phyloP scores from a whole-genome alignment of 441 rosid genomes.

The Eutrema salsugineum region DNA sequence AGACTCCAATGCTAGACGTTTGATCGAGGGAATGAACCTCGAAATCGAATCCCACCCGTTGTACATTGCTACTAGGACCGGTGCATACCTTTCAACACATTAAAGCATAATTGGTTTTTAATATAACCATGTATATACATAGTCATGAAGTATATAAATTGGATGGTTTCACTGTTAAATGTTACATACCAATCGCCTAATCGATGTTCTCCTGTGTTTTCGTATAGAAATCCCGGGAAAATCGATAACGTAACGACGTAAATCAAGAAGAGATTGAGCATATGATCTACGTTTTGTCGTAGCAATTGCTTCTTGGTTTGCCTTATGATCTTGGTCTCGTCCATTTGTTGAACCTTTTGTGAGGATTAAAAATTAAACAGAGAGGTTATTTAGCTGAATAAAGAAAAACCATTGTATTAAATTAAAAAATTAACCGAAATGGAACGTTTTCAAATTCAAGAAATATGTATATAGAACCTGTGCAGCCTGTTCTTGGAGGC shows the following conservation, averaged over 20 bases:
- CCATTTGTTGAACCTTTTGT: constrained; percentile 25
- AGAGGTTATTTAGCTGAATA: not conserved
- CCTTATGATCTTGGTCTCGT: constrained; percentile 15
- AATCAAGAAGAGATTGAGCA: constrained; percentile 25
- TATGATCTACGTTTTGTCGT: constrained; percentile 27
- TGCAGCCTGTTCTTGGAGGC: constrained; percentile 26
- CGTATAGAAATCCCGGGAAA: constrained; percentile 38
- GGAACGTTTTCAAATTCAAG: not conserved
- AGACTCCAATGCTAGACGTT: constrained; percentile 14
- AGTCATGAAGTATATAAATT: not conserved
- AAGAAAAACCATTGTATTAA: not conserved
- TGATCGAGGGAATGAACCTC: constrained; percentile 27
- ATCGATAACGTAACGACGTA: constrained; percentile 32
- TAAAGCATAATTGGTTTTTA: not conserved
- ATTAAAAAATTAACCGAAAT: not conserved
- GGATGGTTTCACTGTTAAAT: not conserved
- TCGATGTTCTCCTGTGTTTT: constrained; percentile 32
- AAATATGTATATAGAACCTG: not conserved
- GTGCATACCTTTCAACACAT: constrained; percentile 33
- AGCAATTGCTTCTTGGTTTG: constrained; percentile 22
- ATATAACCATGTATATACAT: not conserved
- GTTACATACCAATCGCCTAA: constrained; percentile 31
- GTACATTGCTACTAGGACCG: constrained; percentile 31
- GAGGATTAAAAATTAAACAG: not conserved
- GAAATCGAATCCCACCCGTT: constrained; percentile 30